phyloP scores from a whole-genome alignment of 2,329 filamentous ascomycete species.

The Ceratocystis cacaofunesta region DNA sequence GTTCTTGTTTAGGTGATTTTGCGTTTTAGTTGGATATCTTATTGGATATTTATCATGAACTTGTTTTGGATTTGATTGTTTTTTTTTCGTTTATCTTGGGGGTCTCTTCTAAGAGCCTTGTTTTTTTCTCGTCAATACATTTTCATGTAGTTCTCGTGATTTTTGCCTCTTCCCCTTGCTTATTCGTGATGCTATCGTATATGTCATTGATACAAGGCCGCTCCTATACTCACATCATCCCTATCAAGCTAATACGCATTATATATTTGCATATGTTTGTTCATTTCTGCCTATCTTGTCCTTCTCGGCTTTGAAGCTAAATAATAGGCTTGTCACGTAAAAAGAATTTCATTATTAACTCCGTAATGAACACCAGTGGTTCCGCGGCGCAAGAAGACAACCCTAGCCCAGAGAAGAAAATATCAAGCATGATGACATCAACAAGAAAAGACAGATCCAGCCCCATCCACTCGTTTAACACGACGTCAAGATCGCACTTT shows the following conservation, averaged over 20 bases:
- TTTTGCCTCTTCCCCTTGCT: slow-evolving; percentile 11
- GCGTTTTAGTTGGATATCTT: background rate
- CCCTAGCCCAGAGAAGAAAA: background rate
- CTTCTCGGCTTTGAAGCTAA: background rate
- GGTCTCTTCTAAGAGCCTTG: background rate
- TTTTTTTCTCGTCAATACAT: slow-evolving; percentile 12
- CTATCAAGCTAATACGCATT: background rate
- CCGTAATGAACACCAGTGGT: background rate
- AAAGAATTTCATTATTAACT: background rate
- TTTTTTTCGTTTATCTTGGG: background rate
- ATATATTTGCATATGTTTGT: background rate
- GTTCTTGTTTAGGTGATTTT: background rate
- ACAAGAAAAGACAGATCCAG: background rate
- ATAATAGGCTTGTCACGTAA: background rate
- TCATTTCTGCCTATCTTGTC: background rate
- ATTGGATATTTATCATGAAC: background rate
- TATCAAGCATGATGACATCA: background rate
- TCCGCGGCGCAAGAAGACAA: background rate
- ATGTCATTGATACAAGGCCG: background rate
- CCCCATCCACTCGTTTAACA: background rate
- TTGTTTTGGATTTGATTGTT: background rate
- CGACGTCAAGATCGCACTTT: background rate
- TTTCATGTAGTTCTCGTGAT: slow-evolving; percentile 13
- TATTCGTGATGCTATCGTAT: background rate
- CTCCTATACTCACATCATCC: background rate